phyloP scores from a whole-genome alignment of 257 asterid genomes.

The Petrea volubilis region DNA sequence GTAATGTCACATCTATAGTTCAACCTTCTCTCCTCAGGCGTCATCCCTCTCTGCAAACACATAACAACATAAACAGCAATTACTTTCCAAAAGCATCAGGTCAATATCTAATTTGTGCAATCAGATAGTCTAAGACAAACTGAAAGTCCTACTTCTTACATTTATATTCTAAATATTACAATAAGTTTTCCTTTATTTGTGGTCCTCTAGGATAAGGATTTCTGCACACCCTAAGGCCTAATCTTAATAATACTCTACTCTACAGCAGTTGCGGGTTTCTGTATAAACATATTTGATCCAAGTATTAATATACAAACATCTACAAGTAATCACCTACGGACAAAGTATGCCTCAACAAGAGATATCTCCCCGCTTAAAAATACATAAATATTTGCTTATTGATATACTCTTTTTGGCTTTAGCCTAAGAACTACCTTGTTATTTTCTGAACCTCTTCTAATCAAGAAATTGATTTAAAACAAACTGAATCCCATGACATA shows the following conservation, averaged over 20 bases:
- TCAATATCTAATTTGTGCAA: slow-evolving; percentile 7
- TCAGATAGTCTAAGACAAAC: neutral
- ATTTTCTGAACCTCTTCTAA: neutral
- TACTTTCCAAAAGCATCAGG: slow-evolving; percentile 7
- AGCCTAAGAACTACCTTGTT: neutral
- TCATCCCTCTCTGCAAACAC: slow-evolving; percentile 76
- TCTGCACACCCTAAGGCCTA: neutral
- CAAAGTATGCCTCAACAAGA: neutral
- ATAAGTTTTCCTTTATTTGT: neutral
- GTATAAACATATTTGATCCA: neutral
- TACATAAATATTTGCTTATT: neutral
- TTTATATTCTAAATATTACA: slow-evolving; percentile 4
- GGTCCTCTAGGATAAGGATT: slow-evolving; percentile 7
- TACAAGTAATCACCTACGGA: neutral
- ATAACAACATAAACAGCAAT: slow-evolving; percentile 15
- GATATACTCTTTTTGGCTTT: neutral
- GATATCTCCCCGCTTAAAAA: slow-evolving; percentile 10
- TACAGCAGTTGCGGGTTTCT: neutral
- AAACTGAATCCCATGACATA: neutral
- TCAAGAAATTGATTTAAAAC: neutral
- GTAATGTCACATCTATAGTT: slow-evolving; percentile 93
- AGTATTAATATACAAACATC: neutral
- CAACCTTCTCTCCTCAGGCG: slow-evolving; percentile 58
- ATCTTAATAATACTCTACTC: slow-evolving; percentile 1
- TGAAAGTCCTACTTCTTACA: neutral